Conservation (phyloP, 1,284 basidiomycete species). For the Gomphus bonarii region DNA sequence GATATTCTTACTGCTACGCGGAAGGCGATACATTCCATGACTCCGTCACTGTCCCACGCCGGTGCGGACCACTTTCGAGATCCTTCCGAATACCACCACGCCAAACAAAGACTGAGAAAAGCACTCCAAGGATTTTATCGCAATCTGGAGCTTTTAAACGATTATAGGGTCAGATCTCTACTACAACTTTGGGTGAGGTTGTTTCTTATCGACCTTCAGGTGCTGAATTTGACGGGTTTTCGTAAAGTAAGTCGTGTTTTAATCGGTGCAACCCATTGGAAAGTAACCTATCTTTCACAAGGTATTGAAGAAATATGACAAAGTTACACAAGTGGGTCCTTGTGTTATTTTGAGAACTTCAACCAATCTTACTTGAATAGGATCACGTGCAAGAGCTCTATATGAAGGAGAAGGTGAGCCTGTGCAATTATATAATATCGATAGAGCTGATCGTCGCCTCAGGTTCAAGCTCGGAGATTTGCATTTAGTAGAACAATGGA, state of each 20-base stretch:
- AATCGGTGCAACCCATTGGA: neutral
- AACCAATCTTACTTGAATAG: slow-evolving; percentile 21
- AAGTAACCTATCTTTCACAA: neutral
- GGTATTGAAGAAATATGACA: slow-evolving; percentile 90
- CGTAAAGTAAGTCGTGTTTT: slow-evolving; percentile 40
- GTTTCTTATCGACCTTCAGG: slow-evolving; percentile 30
- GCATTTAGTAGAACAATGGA: slow-evolving; percentile 53
- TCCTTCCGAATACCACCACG: slow-evolving; percentile 73
- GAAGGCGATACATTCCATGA: neutral
- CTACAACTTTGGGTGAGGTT: neutral
- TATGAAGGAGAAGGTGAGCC: slow-evolving; percentile 60
- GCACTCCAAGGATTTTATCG: slow-evolving; percentile 84
- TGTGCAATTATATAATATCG: neutral
- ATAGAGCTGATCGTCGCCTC: neutral
- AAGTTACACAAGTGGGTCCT: slow-evolving; percentile 57
- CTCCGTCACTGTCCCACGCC: neutral
- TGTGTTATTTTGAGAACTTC: neutral
- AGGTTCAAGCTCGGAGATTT: slow-evolving; percentile 57
- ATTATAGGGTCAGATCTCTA: slow-evolving; percentile 62
- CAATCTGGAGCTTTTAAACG: slow-evolving; percentile 72
- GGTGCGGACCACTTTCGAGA: slow-evolving; percentile 19
- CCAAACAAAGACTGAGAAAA: slow-evolving; percentile 74
- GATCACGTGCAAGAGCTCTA: slow-evolving; percentile 59
- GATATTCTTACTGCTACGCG: neutral
- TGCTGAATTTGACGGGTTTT: slow-evolving; percentile 84